Evolutionary conservation across 1,284 basidiomycete species (phyloP).

Genomic region (Taiwanofungus camphoratus): DNA sequence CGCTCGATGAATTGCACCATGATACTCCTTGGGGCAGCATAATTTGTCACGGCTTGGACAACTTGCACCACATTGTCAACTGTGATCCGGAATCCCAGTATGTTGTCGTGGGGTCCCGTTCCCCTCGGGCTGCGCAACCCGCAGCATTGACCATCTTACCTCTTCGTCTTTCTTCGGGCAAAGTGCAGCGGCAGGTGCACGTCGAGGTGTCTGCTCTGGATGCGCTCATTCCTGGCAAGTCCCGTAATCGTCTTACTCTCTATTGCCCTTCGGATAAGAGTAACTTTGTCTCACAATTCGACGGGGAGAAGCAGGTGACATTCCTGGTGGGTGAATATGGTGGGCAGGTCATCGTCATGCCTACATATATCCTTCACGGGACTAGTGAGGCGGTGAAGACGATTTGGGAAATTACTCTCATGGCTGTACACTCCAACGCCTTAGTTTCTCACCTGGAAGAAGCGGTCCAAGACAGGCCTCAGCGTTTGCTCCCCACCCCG

Average conservation of each 20-base stretch:
- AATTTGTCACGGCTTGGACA: background rate
- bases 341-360: slow-evolving; percentile 14
- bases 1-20: slow-evolving; percentile 3
- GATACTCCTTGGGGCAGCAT: background rate
- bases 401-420: slow-evolving; percentile 5
- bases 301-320: slow-evolving; percentile 7
- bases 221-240: background rate
- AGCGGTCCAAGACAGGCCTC: background rate
- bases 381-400: slow-evolving; percentile 1
- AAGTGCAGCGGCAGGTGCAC: no score
- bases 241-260: background rate
- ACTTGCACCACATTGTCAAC: background rate
- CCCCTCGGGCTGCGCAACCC: background rate
- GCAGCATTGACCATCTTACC: background rate
- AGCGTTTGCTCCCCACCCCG: slow-evolving; percentile 17
- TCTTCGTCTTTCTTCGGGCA: no score
- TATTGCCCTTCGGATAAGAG: background rate
- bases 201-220: background rate
- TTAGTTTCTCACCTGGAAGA: background rate
- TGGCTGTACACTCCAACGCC: slow-evolving; percentile 1
- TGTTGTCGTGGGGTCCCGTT: background rate
- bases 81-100: background rate
- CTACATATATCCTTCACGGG: slow-evolving; percentile 9
- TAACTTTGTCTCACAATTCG: background rate
- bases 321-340: slow-evolving; percentile 12